These are phyloP conservation scores for Arabidopsis arenosa DNA, from an alignment of 345 rosid species.

Conservation along the genomic window DNA sequence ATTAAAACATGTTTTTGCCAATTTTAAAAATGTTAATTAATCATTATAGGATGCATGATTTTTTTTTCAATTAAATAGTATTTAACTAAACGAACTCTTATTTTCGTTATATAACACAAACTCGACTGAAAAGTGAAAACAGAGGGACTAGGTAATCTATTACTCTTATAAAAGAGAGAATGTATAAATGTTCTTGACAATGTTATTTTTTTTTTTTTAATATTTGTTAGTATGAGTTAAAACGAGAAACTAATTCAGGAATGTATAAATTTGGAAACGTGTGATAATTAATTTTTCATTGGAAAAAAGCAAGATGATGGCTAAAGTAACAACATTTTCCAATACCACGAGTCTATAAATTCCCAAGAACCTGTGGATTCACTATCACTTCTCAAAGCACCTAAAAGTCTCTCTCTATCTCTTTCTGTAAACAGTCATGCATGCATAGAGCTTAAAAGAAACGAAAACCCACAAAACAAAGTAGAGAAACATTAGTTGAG, in stretches of 20 bases:
- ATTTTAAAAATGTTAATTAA: no score
- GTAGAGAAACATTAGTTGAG: neutral
- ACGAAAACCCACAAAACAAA: conserved; percentile 10
- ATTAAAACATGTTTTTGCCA: no score
- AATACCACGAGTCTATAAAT: conserved; percentile 41
- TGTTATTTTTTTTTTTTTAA: no score
- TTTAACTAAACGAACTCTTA: neutral
- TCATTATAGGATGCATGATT: no score
- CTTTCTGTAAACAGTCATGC: conserved; percentile 11
- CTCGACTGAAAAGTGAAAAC: no score
- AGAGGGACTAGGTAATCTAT: no score
- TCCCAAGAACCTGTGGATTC: conserved; percentile 36
- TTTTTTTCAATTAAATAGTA: neutral
- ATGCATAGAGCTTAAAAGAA: conserved; percentile 30
- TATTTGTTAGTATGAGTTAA: neutral
- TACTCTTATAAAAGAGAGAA: no score
- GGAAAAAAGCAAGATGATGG: conserved; percentile 36
- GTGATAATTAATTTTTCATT: conserved; percentile 5
- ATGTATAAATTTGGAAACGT: conserved; percentile 1
- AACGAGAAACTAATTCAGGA: neutral
- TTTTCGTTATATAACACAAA: neutral
- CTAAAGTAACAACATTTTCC: conserved; percentile 41
- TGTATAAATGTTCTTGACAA: no score
- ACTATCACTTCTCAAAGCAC: conserved; percentile 42
- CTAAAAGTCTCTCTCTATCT: conserved; percentile 11